A percentile compares a stretch with the other conserved stretches of the same genome.
These are phyloP conservation scores for Miscanthus sacchariflorus DNA, from an alignment of 202 grass and related monocot species.

Conservation along the genomic window DNA sequence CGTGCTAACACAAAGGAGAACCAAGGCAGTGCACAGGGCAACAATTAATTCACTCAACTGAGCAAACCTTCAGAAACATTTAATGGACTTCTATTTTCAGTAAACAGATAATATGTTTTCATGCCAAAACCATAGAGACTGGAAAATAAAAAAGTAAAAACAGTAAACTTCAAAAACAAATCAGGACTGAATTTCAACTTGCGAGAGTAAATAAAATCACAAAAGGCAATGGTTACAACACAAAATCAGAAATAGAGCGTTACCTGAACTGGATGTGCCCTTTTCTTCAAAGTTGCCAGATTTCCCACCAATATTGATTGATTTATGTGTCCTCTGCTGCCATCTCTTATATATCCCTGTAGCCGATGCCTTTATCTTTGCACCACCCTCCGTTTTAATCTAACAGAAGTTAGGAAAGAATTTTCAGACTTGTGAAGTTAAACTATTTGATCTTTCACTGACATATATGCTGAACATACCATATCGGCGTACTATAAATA, in stretches of 20 bases:
- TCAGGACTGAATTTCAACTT: constrained; percentile 12
- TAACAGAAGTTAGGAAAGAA: constrained; percentile 32
- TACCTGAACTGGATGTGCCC: constrained; percentile 54
- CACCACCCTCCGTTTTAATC: constrained; percentile 87
- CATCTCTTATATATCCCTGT: constrained; percentile 92
- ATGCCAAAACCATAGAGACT: constrained; percentile 8
- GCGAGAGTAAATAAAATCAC: constrained; percentile 25
- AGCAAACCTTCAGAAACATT: not conserved
- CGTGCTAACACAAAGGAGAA: not conserved
- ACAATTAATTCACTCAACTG: not conserved
- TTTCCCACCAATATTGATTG: constrained; percentile 70
- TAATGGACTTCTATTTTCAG: constrained; percentile 8
- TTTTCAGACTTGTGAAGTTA: constrained; percentile 17
- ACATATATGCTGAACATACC: not conserved
- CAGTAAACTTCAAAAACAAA: not conserved
- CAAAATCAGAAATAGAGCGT: constrained; percentile 5
- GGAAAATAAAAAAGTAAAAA: not conserved
- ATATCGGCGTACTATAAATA: not conserved
- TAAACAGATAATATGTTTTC: constrained; percentile 19
- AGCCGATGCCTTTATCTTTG: constrained; percentile 67
- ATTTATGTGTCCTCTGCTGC: constrained; percentile 80
- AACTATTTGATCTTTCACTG: not conserved
- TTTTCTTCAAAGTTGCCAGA: constrained; percentile 42
- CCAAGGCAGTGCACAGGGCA: not conserved
- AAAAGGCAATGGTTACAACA: not conserved